Base-by-base conservation (phyloP, 768 basidiomycete genomes). In the Chlorophyllum brunneum region DNA sequence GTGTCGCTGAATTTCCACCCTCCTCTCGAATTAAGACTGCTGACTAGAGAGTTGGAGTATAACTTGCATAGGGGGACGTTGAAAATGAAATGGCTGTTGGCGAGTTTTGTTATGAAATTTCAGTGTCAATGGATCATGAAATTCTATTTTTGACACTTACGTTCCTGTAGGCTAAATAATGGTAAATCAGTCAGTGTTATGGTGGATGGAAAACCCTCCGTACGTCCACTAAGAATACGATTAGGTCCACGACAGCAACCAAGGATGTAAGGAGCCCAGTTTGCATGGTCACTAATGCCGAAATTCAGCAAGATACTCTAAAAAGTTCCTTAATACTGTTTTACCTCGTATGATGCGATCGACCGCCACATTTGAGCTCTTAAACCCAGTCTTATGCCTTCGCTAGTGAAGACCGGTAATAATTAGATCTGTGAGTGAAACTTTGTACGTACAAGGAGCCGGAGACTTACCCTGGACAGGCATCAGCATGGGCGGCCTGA, bases 311-410 rank as follows among this genome's bases (percentile, higher is more conserved):
- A 39, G 15, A 20, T 36, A 34, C 16, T 37, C 31, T 26, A 5
- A 26, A 8, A 40, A 13, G 36, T 44, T 11, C 42, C 54, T 10
- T 36, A 16, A n/a, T 13, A 54, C 65, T 31, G n/a, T n/a, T n/a
- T n/a, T 49, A 74, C 70, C n/a, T 47, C 71, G 60, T 44, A 78
- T 76, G 46, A 79, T 72, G 44, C 61, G 67, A 56, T 77, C 71
- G 1, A 79, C 61, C 37, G 71, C 56, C 36, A 71, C 60, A 52
- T 78, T 74, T 1, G 76, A 75, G 3, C 57, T 53, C 4, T 62
- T 53, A 51, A 76, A 75, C 7, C 76, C 76, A 0, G 75, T 76
- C 58, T 69, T 73, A 53, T 74, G 66, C 34, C 56, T 67, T 30
- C 61, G 57, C 77, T 78, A 31, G 7, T 13, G 34, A 40, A 15